Conservation (phyloP, 2,329 filamentous ascomycete species). For the Chaetomium globosum region DNA sequence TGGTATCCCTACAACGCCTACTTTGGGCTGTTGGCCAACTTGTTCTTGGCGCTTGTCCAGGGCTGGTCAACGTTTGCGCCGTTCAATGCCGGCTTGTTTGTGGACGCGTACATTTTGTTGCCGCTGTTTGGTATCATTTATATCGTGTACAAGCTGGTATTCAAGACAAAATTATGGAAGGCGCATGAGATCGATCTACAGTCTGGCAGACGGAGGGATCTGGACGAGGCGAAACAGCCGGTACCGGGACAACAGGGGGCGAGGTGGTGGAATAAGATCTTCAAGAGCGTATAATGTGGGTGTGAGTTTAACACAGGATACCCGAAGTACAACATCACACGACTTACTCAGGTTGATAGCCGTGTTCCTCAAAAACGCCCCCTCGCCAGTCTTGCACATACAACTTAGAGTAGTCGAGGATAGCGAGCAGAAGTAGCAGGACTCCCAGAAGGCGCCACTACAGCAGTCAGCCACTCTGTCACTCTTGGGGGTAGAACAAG, state of each 20-base stretch:
- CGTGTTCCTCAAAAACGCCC: too few relatives aligned
- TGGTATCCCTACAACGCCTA: slow-evolving; percentile 62
- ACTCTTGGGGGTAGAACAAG: too few relatives aligned
- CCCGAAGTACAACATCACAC: too few relatives aligned
- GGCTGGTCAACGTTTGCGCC: slow-evolving; percentile 64
- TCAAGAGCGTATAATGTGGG: slow-evolving; percentile 29
- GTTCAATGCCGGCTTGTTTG: slow-evolving; percentile 61
- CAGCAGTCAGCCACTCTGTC: too few relatives aligned
- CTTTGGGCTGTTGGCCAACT: slow-evolving; percentile 59
- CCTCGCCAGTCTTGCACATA: too few relatives aligned
- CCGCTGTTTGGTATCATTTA: slow-evolving; percentile 63
- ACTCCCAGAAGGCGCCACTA: too few relatives aligned
- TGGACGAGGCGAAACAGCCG: slow-evolving; percentile 50
- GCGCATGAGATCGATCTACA: slow-evolving; percentile 59
- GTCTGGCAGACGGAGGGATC: slow-evolving; percentile 57
- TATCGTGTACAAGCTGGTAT: slow-evolving; percentile 56
- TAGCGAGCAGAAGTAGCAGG: too few relatives aligned
- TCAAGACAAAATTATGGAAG: slow-evolving; percentile 55
- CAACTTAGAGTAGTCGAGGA: too few relatives aligned
- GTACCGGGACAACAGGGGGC: slow-evolving; percentile 33
- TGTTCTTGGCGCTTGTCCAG: slow-evolving; percentile 63
- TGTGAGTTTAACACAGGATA: too few relatives aligned
- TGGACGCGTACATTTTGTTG: slow-evolving; percentile 65
- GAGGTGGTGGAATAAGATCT: slow-evolving; percentile 50
- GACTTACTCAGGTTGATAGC: too few relatives aligned